phyloP scores from a whole-genome alignment of 1,284 basidiomycete species.

The Exsudoporus floridanus region DNA sequence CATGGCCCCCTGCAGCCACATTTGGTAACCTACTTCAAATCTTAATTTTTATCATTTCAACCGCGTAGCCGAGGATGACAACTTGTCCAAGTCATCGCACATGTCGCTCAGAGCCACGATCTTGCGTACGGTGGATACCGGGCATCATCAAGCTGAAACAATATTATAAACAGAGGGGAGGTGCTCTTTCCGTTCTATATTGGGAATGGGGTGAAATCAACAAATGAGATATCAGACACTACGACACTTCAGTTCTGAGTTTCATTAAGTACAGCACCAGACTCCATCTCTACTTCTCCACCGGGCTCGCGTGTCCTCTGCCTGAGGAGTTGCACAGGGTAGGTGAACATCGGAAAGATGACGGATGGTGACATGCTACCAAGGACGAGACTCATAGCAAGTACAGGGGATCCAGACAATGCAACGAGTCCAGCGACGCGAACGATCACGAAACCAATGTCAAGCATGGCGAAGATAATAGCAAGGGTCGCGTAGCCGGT shows the following conservation, averaged over 20 bases:
- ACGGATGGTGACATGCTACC: slow-evolving; percentile 11
- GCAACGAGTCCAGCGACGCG: slow-evolving; percentile 14
- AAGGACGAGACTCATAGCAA: slow-evolving; percentile 21
- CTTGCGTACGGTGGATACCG: background rate
- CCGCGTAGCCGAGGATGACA: no score
- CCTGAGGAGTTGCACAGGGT: background rate
- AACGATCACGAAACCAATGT: slow-evolving; percentile 21
- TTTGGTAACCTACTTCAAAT: slow-evolving; percentile 2
- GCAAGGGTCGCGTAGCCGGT: slow-evolving; percentile 21
- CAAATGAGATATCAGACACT: no score
- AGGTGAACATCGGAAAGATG: slow-evolving; percentile 6
- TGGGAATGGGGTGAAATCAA: no score
- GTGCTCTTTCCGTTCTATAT: no score
- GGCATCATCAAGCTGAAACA: background rate
- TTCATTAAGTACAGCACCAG: background rate
- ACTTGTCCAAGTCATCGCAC: no score
- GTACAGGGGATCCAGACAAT: slow-evolving; percentile 14
- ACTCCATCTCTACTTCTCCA: slow-evolving; percentile 4
- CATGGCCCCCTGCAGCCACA: slow-evolving; percentile 20
- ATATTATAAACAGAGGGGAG: background rate
- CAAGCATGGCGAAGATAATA: slow-evolving; percentile 22
- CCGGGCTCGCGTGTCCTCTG: background rate
- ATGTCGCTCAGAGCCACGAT: background rate
- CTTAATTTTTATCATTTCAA: no score
- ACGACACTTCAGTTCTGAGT: background rate